These are phyloP conservation scores for Kwoniella bestiolae DNA, from an alignment of 768 basidiomycete genomes.

Conservation along the genomic window DNA sequence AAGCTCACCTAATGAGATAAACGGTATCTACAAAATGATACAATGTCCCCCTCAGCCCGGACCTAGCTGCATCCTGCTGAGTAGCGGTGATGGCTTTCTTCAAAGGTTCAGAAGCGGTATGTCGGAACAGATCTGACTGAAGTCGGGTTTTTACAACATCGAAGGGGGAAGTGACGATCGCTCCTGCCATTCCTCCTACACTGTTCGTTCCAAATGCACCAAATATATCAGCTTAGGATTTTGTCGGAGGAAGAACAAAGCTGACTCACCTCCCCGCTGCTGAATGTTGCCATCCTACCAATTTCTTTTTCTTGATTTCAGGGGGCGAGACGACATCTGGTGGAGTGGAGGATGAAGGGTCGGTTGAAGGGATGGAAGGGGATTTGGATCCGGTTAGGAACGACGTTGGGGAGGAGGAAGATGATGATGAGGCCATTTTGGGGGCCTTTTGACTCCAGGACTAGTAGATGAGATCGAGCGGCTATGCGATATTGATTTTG, in stretches of 20 bases:
- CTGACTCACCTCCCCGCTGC: slow-evolving; percentile 43
- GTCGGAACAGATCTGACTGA: slow-evolving; percentile 81
- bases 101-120: slow-evolving; percentile 15
- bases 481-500: neutral
- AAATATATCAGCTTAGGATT: neutral
- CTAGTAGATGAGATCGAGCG: neutral
- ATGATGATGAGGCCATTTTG: slow-evolving; percentile 11
- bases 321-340: slow-evolving; percentile 38
- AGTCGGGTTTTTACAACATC: slow-evolving; percentile 98
- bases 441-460: neutral
- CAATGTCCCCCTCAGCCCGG: slow-evolving; percentile 65
- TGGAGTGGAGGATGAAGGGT: slow-evolving; percentile 32
- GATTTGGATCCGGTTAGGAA: slow-evolving; percentile 1
- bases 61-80: slow-evolving; percentile 35
- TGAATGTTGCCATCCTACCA: slow-evolving; percentile 50
- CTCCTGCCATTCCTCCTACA: slow-evolving; percentile 95
- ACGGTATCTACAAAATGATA: slow-evolving; percentile 96
- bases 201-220: slow-evolving; percentile 59
- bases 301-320: slow-evolving; percentile 28
- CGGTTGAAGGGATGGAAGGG: slow-evolving; percentile 14
- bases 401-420: slow-evolving; percentile 7
- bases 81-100: slow-evolving; percentile 56
- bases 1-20: slow-evolving; percentile 76
- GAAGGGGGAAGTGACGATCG: slow-evolving; percentile 93
- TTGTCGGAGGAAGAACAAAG: neutral